phyloP scores from a whole-genome alignment of 2,329 filamentous ascomycete species.

The Atkinsonella hypoxylon region DNA sequence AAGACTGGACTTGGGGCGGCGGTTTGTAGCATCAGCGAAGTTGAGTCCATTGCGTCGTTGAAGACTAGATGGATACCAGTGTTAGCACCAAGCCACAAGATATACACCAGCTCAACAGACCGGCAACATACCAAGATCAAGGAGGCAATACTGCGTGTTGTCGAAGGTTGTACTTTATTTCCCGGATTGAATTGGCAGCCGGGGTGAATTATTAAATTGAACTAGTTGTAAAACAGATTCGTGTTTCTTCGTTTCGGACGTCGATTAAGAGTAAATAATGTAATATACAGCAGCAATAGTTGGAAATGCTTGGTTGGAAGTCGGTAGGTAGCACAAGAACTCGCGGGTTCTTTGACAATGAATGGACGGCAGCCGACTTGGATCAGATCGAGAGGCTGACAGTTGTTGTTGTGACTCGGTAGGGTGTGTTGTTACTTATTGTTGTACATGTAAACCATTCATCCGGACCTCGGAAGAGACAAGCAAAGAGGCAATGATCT shows the following conservation, averaged over 20 bases:
- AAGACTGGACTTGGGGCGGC: constrained; percentile 69
- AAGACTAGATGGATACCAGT: neutral
- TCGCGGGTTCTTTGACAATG: constrained; percentile 19
- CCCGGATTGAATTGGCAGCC: neutral
- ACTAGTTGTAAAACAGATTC: neutral
- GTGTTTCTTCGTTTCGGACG: constrained; percentile 7
- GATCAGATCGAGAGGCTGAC: constrained; percentile 5
- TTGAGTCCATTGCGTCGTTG: constrained; percentile 49
- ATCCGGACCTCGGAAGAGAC: neutral
- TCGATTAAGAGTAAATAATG: constrained; percentile 8
- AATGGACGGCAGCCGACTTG: constrained; percentile 29
- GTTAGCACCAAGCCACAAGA: neutral
- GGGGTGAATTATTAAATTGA: neutral
- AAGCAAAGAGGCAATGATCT: neutral
- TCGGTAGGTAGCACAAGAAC: constrained; percentile 8
- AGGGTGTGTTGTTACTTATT: constrained; percentile 8
- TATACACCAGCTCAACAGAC: no score
- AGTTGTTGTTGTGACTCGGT: constrained; percentile 15
- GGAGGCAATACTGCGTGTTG: neutral
- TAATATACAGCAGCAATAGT: constrained; percentile 9
- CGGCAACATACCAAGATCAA: constrained; percentile 3
- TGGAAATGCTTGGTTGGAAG: constrained; percentile 4
- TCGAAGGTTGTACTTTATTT: neutral
- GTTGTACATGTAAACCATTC: constrained; percentile 18
- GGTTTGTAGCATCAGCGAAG: constrained; percentile 44